phyloP scores from a whole-genome alignment of 2,329 filamentous ascomycete genomes.

The Colletotrichum lini region DNA sequence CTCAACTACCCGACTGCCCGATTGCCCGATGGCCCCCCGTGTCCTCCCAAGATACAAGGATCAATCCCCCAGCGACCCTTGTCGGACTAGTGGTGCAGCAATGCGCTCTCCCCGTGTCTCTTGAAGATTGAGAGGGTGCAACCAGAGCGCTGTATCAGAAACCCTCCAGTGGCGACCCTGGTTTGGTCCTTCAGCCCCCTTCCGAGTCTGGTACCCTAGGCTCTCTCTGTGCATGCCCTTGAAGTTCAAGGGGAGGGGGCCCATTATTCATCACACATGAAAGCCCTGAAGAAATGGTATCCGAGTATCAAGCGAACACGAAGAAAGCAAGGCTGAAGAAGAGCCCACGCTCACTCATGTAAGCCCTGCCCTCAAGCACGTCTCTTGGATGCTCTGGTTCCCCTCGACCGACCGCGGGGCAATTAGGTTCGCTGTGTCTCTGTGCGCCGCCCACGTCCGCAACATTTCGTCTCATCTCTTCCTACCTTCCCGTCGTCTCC shows the following conservation, averaged over 20 bases:
- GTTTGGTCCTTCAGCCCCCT: constrained; percentile 33
- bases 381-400: constrained; percentile 1
- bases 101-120: constrained; percentile 11
- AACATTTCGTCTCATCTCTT: constrained; percentile 39
- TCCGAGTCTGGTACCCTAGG: constrained; percentile 11
- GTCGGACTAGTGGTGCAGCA: constrained; percentile 10
- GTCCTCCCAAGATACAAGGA: constrained; percentile 33
- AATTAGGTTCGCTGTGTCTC: constrained; percentile 34
- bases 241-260: not conserved
- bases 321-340: constrained; percentile 12
- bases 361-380: constrained; percentile 7
- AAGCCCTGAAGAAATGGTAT: not conserved
- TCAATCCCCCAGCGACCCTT: constrained; percentile 1
- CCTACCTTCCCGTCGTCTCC: constrained; percentile 32
- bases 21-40: not conserved
- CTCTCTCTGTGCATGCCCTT: constrained; percentile 17
- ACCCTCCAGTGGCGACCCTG: constrained; percentile 19
- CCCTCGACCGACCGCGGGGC: constrained; percentile 20
- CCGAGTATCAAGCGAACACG: no score
- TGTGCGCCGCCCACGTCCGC: constrained; percentile 36
- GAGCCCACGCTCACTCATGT: not conserved
- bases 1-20: not conserved
- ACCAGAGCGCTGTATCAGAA: constrained; percentile 30
- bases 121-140: not conserved
- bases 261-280: constrained; percentile 28